Base-by-base conservation (phyloP, 2,329 filamentous ascomycete genomes). In the Fusarium sp. region DNA sequence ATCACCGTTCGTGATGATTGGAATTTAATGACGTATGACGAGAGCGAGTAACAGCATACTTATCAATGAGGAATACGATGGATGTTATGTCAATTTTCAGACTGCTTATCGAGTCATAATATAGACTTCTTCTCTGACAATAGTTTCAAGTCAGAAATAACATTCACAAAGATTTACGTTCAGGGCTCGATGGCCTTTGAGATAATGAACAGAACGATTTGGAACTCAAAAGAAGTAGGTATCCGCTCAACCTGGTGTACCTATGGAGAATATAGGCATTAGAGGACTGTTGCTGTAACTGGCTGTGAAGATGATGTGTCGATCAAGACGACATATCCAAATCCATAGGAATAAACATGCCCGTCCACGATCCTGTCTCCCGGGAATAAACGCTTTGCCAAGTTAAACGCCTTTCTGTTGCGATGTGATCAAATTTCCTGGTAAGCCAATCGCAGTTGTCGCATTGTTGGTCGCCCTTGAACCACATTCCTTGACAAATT, bases 21-120 rank as follows among this genome's bases (percentile, higher is more conserved):
- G 58, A 57, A 61, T 61, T 57, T 6, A 7, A 61, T 57, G 58
- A 40, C 58, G 58, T 44, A 30, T 30, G 18, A 11, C 1, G 8
- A 35, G 40, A 46, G 8, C 8, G 12, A 48, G 2, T 17, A 17
- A n/a, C 17, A 27, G 7, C 18, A 23, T 5, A 26, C 38, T 3
- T 17, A 2, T 26, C 9, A 35, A 15, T 11, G 2, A 20, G 20
- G 18, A 6, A 55, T 33, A 11, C 4, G 3, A 17, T 20, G 9
- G 13, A 23, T 26, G 1, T 20, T 7, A 17, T n/a, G 17, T 12
- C 15, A 3, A 15, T 7, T 23, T 15, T 11, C 3, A 18, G 8
- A 18, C 23, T 15, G 1, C 7, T 44, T 7, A 18, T 9, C 5
- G 8, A 23, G 15, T 6, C 5, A 10, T 3, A 44, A 11, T 12